These are phyloP conservation scores for Forsythia suspensa DNA, from an alignment of 257 asterid genomes.

Conservation along the genomic window DNA sequence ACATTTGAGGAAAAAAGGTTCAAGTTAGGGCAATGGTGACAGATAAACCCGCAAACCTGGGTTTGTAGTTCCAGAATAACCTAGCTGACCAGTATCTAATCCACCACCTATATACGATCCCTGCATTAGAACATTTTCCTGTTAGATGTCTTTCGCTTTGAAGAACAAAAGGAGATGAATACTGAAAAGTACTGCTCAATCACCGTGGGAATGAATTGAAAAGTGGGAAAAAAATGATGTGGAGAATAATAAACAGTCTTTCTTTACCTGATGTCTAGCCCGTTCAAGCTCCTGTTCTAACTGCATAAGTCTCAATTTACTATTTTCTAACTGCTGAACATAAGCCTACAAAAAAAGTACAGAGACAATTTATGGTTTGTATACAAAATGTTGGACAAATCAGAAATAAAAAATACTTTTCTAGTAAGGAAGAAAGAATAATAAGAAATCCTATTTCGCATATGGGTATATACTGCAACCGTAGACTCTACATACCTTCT, in stretches of 20 bases:
- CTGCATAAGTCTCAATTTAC: conserved; percentile 73
- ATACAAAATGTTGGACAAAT: neutral
- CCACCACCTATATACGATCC: conserved; percentile 50
- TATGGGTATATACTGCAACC: neutral
- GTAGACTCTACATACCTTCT: conserved; percentile 50
- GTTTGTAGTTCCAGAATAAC: conserved; percentile 54
- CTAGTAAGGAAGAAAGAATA: neutral
- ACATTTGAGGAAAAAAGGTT: neutral
- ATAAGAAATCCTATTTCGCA: neutral
- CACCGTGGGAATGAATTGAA: neutral
- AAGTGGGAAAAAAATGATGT: conserved; percentile 7
- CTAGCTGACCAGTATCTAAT: conserved; percentile 61
- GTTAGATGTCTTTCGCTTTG: conserved; percentile 16
- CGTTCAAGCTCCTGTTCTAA: conserved; percentile 87
- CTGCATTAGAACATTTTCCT: conserved; percentile 41
- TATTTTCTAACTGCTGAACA: conserved; percentile 88
- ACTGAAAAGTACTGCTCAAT: neutral
- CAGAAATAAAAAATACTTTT: conserved; percentile 1
- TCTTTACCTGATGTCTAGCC: conserved; percentile 64
- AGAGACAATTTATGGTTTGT: neutral
- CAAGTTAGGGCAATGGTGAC: neutral
- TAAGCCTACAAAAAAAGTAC: conserved; percentile 57
- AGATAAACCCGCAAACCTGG: conserved; percentile 54
- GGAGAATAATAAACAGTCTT: neutral
- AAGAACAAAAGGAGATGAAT: conserved; percentile 4